These are phyloP conservation scores for Umbelopsis ramanniana DNA, from an alignment of 192 early-diverging fungal genomes.

Conservation along the genomic window DNA sequence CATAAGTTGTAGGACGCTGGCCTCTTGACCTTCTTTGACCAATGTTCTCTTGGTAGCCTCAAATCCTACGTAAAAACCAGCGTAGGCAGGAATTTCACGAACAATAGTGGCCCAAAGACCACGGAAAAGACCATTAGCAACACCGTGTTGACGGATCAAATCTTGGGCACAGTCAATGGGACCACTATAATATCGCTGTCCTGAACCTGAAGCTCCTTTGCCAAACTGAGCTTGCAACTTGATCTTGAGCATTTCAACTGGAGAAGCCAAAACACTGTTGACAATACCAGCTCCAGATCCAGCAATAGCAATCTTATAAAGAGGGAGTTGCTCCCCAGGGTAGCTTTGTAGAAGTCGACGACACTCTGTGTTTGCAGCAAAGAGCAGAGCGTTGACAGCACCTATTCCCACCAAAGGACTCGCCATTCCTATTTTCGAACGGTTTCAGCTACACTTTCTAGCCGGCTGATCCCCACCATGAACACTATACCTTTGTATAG, in stretches of 20 bases:
- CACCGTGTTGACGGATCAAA: constrained; percentile 68
- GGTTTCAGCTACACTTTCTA: neutral
- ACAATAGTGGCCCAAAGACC: constrained; percentile 82
- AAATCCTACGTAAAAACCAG: constrained; percentile 87
- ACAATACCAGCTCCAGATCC: constrained; percentile 87
- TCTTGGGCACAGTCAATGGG: constrained; percentile 71
- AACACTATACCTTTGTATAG: constrained; percentile 74
- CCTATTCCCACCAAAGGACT: constrained; percentile 81
- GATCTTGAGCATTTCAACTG: constrained; percentile 95
- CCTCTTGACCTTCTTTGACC: constrained; percentile 46
- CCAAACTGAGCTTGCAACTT: constrained; percentile 91
- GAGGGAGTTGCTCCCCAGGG: constrained; percentile 53
- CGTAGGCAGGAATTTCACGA: constrained; percentile 82
- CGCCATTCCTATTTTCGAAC: constrained; percentile 61
- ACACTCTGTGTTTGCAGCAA: constrained; percentile 77
- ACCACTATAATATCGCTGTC: constrained; percentile 44
- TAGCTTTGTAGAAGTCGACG: constrained; percentile 57
- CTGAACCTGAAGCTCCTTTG: constrained; percentile 27
- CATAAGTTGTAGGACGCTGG: constrained; percentile 71
- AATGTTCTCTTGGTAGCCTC: constrained; percentile 77
- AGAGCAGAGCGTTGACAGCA: constrained; percentile 86
- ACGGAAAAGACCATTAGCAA: constrained; percentile 74
- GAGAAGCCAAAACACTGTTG: constrained; percentile 85
- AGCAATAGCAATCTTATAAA: constrained; percentile 78
- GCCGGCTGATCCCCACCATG: neutral